A percentile compares a stretch with the other conserved stretches of the same genome.
Evolutionary conservation across 441 rosid genomes (phyloP).

Genomic region (Brassica balearica): DNA sequence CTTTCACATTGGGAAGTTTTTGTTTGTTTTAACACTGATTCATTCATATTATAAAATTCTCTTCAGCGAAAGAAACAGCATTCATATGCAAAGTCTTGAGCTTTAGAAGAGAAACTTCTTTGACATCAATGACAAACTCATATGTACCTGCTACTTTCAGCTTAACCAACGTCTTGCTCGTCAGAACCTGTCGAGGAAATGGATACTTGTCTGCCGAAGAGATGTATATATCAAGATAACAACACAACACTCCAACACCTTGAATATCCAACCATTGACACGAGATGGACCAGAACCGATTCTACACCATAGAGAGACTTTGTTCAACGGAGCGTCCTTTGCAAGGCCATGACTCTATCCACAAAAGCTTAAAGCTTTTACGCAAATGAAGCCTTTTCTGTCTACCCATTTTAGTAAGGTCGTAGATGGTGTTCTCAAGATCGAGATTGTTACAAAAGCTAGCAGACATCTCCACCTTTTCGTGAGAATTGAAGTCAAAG

Average conservation of each 20-base stretch:
- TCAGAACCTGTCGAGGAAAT: slow-evolving; percentile 14
- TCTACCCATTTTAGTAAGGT: slow-evolving; percentile 13
- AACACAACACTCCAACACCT: slow-evolving; percentile 29
- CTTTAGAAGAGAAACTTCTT: slow-evolving; percentile 24
- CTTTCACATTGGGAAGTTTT: too few relatives aligned
- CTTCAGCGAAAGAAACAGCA: not conserved
- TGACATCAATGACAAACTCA: not conserved
- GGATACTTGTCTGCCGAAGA: not conserved
- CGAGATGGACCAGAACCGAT: slow-evolving; percentile 11
- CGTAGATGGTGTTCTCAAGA: slow-evolving; percentile 17
- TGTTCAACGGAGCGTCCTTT: slow-evolving; percentile 30
- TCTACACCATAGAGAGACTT: slow-evolving; percentile 21
- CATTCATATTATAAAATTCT: not conserved
- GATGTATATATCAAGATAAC: slow-evolving; percentile 5
- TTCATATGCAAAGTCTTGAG: slow-evolving; percentile 18
- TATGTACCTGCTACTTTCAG: slow-evolving; percentile 24
- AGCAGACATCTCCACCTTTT: slow-evolving; percentile 27
- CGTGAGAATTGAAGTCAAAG: slow-evolving; percentile 23
- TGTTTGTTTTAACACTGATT: not conserved
- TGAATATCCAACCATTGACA: slow-evolving; percentile 30
- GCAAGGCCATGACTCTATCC: slow-evolving; percentile 28
- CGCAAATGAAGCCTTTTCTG: slow-evolving; percentile 7
- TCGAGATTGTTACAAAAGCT: slow-evolving; percentile 28
- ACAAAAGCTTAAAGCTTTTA: slow-evolving; percentile 27
- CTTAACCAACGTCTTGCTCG: slow-evolving; percentile 31